Base-by-base conservation (phyloP, 495 filamentous ascomycete genomes). In the Aspergillus funiculosus region DNA sequence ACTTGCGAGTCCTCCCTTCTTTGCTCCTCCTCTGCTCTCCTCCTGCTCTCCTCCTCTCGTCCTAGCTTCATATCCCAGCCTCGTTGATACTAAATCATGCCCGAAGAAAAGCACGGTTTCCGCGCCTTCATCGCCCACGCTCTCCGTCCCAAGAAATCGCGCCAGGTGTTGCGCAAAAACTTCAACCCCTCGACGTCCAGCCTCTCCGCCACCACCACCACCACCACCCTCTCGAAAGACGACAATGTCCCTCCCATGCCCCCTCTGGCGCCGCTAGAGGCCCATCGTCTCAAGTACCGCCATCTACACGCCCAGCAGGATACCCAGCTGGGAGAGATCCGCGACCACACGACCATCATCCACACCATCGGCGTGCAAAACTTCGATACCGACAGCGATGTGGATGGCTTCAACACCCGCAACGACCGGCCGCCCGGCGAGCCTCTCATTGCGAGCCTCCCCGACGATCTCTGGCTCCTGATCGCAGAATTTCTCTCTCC, bases 271-370 rank as follows among this genome's bases (percentile, higher is more conserved):
- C 68, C 68, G 1, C 53, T 71, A 25, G 51, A 67, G 28, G 59
- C 59, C 17, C 69, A 73, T 38, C 57, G 64, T 29, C 40, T 55
- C n/a, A 71, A 70, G 47, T 73, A 73, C 50, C 50, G 45, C 32
- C 45, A 57, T 7, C 20, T 53, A 1, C 59, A 64, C 38, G 51
- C 58, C 2, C 46, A 61, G 19, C 43, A 68, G 5, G 71, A 77
- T 41, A 60, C 59, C 1, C 72, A 77, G 46, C 58, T 73, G n/a
- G 74, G 74, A 5, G 74, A 77, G 45, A 58, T 58, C 40, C 54
- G 54, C 39, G 73, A 77, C 49, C 69, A 73, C 36, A 76, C 74
- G 0, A 60, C 64, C 8, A 66, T 75, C 13, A 58, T 77, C 20
- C 74, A 77, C 45, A 46, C 69, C 6, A 54, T 77, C 13, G 68